phyloP scores from a whole-genome alignment of 2,329 filamentous ascomycete genomes.

The Aspergillus amoenus region DNA sequence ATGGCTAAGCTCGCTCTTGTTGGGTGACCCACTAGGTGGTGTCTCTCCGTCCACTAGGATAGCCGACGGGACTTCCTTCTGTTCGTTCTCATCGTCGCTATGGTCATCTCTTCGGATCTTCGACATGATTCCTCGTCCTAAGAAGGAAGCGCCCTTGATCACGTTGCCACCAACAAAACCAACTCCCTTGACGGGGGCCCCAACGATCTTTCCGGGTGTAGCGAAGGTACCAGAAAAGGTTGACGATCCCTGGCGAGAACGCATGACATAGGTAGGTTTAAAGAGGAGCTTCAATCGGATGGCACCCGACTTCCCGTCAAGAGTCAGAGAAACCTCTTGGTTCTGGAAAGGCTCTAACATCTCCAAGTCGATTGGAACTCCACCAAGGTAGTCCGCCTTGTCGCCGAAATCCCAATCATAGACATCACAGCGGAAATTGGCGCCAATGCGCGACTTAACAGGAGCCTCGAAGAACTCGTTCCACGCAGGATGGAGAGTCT shows the following conservation, averaged over 20 bases:
- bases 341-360: conserved; percentile 81
- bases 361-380: conserved; percentile 71
- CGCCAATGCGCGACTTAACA: conserved; percentile 78
- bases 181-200: conserved; percentile 90
- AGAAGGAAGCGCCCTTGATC: conserved; percentile 84
- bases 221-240: conserved; percentile 92
- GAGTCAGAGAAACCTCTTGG: conserved; percentile 69
- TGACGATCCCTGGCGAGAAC: conserved; percentile 82
- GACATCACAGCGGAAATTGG: conserved; percentile 78
- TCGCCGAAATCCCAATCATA: conserved; percentile 98
- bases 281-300: conserved; percentile 84
- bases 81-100: conserved; percentile 24
- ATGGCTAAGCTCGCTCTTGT: conserved; percentile 39
- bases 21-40: background rate
- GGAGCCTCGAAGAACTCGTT: conserved; percentile 91
- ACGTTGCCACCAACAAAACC: conserved; percentile 80
- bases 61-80: conserved; percentile 21
- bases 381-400: conserved; percentile 87
- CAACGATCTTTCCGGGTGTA: conserved; percentile 83
- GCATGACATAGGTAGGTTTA: conserved; percentile 86
- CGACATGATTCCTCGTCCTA: conserved; percentile 75
- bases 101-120: conserved; percentile 49
- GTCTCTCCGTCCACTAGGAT: conserved; percentile 31
- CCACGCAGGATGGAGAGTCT: conserved; percentile 92
- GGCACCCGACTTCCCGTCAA: conserved; percentile 87